phyloP scores from a whole-genome alignment of 2,329 filamentous ascomycete species.

The Aspergillus sp. region DNA sequence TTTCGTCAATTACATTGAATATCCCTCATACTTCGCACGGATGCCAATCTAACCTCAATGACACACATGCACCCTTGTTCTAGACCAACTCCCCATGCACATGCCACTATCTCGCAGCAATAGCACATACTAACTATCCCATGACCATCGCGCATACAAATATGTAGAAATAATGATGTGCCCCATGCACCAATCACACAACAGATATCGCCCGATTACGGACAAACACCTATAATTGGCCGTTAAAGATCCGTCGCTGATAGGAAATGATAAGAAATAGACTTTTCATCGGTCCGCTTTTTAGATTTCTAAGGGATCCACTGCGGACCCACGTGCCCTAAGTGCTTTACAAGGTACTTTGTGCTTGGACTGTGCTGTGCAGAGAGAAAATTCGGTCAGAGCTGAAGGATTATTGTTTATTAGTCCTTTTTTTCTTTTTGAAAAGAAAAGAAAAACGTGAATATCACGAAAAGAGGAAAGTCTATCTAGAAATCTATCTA shows the following conservation, averaged over 20 bases:
- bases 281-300: background rate
- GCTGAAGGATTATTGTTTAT: background rate
- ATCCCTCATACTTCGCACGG: background rate
- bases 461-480: background rate
- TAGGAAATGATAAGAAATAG: background rate
- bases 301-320: background rate
- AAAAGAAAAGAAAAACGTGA: no score
- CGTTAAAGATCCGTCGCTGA: background rate
- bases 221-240: background rate
- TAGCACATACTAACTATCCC: background rate
- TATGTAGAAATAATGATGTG: background rate
- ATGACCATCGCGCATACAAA: background rate
- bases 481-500: background rate
- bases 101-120: background rate
- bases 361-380: background rate
- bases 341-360: background rate
- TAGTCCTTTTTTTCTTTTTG: background rate
- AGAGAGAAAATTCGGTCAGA: background rate
- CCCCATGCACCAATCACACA: background rate
- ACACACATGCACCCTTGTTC: background rate
- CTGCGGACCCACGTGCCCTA: background rate
- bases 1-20: background rate
- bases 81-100: no score
- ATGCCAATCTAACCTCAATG: background rate
- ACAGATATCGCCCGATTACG: background rate